A percentile compares a stretch with the other conserved stretches of the same genome.
These are phyloP conservation scores for Neurospora sp. DNA, from an alignment of 495 filamentous ascomycete species.

Conservation along the genomic window DNA sequence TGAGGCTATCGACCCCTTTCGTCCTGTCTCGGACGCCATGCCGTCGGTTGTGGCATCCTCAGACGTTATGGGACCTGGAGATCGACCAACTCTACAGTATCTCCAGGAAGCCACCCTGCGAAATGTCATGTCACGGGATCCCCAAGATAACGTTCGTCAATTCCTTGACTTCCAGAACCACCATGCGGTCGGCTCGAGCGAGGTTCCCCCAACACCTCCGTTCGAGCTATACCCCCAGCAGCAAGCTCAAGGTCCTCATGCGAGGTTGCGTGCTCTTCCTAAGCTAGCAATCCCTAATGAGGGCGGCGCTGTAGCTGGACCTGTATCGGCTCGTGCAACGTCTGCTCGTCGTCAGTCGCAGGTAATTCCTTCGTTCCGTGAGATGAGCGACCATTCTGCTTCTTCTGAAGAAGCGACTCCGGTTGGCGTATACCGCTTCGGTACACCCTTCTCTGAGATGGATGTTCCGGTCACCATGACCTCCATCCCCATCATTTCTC, in stretches of 20 bases:
- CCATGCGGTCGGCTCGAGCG: constrained; percentile 36
- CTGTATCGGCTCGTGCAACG: constrained; percentile 5
- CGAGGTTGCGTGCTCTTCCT: constrained; percentile 45
- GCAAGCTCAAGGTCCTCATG: constrained; percentile 30
- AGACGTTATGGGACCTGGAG: constrained; percentile 66
- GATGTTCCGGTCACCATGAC: constrained; percentile 80
- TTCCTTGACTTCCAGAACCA: constrained; percentile 75
- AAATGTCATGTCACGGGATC: constrained; percentile 59
- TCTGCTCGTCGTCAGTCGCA: constrained; percentile 20
- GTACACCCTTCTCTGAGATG: constrained; percentile 77
- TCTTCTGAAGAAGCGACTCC: constrained; percentile 42
- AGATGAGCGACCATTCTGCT: constrained; percentile 38
- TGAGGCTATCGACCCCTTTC: constrained; percentile 38
- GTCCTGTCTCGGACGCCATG: constrained; percentile 51
- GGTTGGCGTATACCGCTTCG: constrained; percentile 53
- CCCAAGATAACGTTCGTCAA: constrained; percentile 82
- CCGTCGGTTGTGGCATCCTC: constrained; percentile 87
- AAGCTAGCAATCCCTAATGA: constrained; percentile 45
- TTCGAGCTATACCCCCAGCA: constrained; percentile 37
- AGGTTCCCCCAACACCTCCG: constrained; percentile 45
- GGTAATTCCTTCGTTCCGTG: constrained; percentile 38
- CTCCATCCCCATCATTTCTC: constrained; percentile 54
- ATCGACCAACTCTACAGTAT: constrained; percentile 48
- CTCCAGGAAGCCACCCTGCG: constrained; percentile 63
- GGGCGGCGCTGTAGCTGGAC: constrained; percentile 12